Base-by-base conservation (phyloP, 208 protist genomes). In the Phytomonas sp. region DNA sequence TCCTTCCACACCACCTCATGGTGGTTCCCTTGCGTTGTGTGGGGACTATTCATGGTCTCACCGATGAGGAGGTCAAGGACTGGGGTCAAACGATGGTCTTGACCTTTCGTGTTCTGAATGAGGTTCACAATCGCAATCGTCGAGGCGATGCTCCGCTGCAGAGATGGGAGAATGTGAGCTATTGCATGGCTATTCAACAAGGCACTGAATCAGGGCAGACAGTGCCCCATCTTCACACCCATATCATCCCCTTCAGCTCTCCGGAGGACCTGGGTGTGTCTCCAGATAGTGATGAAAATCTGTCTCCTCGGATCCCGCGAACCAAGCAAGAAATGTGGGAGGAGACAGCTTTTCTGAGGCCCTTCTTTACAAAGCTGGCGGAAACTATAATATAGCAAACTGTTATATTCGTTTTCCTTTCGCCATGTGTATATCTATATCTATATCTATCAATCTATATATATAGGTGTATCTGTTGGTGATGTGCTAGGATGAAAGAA, bases 171-270 rank as follows among this genome's bases (percentile, higher is more conserved):
- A 26, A n/a, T 37, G 60, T 34, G 8, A 80, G 80, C 63, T 95
- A 87, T 76, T 89, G 81, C 74, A 74, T 95, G 46, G 87, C 87
- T 30, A 78, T 95, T 8, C 90, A 95, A 76, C 85, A 92, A 36
- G 90, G 90, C 17, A 62, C 60, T 11, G 59, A 82, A 28, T 85
- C 90, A 0, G 90, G 90, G 23, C 90, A 95, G 72, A 95, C 90
- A 26, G 87, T 95, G 3, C 73, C 79, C 2, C 90, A 95, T 72
- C 73, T 92, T 17, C 90, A 95, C 71, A 84, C 84, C 32, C 90
- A 95, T 69, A 69, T 95, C 34, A 95, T 95, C 62, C 89, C 89
- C 0, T 93, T 93, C 64, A 81, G 93, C 68, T 81, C 87, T 13
- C 37, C 43, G 29, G 89, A 86, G 23, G 76, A 80, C 60, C 75